phyloP scores from a whole-genome alignment of 441 rosid genomes.

The Mallotus repandus region DNA sequence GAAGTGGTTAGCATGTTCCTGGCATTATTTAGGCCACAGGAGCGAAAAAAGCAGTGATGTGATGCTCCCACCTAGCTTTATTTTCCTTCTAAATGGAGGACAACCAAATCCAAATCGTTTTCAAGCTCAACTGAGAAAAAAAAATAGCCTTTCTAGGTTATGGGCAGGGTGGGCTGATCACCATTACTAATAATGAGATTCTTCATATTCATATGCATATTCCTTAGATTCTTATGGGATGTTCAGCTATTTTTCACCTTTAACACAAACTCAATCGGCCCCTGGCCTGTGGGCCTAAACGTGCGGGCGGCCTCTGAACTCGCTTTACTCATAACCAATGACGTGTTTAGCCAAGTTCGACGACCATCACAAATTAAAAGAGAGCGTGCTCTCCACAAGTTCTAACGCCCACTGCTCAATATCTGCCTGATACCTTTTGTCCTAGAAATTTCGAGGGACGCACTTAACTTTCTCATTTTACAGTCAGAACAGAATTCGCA shows the following conservation, averaged over 20 bases:
- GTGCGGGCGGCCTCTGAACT: not conserved
- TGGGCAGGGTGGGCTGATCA: too few species aligned
- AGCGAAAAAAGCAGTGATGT: not conserved
- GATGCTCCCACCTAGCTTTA: not conserved
- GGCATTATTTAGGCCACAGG: not conserved
- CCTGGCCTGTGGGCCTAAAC: not conserved
- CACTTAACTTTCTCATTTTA: not conserved
- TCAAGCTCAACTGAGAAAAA: too few species aligned
- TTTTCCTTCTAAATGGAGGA: not conserved
- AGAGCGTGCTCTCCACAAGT: slow-evolving; percentile 48
- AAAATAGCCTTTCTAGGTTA: too few species aligned
- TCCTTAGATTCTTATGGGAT: too few species aligned
- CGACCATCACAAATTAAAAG: not conserved
- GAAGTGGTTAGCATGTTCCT: not conserved
- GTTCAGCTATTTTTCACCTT: too few species aligned
- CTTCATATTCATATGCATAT: too few species aligned
- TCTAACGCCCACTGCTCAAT: slow-evolving; percentile 16
- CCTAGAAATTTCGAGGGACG: not conserved
- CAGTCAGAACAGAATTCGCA: not conserved
- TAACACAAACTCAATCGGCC: too few species aligned
- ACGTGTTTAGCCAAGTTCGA: not conserved
- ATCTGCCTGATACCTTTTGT: not conserved
- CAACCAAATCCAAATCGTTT: not conserved
- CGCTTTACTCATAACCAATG: not conserved
- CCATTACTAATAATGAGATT: too few species aligned